Evolutionary conservation across 192 early-diverging fungal genomes (phyloP).

Genomic region (Coemansia sp.): DNA sequence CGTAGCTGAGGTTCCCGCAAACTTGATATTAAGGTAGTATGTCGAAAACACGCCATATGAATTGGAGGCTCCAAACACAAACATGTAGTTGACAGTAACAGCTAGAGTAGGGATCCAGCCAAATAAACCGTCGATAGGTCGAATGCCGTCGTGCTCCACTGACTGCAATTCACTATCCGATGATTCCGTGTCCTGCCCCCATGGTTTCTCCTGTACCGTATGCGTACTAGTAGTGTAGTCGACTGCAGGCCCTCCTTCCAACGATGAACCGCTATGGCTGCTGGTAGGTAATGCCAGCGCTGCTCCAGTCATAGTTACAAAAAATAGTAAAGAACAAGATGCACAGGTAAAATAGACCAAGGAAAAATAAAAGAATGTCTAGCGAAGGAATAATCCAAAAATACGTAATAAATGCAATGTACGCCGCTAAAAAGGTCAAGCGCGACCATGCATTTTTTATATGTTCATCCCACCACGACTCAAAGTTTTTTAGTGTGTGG

Average conservation of each 20-base stretch:
- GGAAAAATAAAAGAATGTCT: not conserved
- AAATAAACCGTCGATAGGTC: conserved; percentile 27
- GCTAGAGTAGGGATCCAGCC: conserved; percentile 42
- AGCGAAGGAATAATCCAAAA: not conserved
- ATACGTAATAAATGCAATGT: not conserved
- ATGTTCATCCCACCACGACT: not conserved
- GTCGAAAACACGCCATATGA: conserved; percentile 50
- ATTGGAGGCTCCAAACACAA: conserved; percentile 46
- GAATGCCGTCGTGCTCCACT: not conserved
- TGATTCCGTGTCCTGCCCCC: not conserved
- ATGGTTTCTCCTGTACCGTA: not conserved
- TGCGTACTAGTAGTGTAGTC: not conserved
- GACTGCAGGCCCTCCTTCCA: not conserved
- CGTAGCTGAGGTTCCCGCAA: conserved; percentile 24
- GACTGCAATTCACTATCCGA: not conserved
- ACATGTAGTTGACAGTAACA: conserved; percentile 31
- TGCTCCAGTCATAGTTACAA: not conserved
- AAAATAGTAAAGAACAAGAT: not conserved
- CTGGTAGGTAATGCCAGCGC: not conserved
- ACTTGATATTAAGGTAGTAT: conserved; percentile 45
- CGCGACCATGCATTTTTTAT: not conserved
- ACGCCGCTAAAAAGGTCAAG: not conserved
- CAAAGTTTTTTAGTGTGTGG: too few species aligned
- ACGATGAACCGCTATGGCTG: not conserved
- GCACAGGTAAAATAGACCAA: not conserved